Conservation (phyloP, 2,329 filamentous ascomycete genomes). For the Septoria linicola region DNA sequence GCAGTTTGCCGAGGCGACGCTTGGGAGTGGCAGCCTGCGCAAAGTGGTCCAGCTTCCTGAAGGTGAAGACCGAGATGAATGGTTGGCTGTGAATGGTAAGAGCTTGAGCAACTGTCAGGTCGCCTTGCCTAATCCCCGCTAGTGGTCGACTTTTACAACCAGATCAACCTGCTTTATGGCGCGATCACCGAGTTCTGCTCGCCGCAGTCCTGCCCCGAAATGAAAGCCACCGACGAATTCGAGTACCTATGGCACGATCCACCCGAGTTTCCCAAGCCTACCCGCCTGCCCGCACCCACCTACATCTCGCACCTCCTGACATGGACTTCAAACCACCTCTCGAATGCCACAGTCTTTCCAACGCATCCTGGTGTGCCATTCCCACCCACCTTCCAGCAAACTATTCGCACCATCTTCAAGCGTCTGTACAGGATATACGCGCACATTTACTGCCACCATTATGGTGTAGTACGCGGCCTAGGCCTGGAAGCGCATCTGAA, state of each 20-base stretch:
- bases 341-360: conserved; percentile 94
- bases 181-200: conserved; percentile 99
- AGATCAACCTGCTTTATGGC: conserved; percentile 97
- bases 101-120: conserved; percentile 1
- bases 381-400: conserved; percentile 82
- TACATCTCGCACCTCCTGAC: conserved; percentile 98
- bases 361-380: conserved; percentile 74
- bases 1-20: conserved; percentile 95
- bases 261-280: conserved; percentile 90
- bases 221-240: conserved; percentile 99
- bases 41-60: conserved; percentile 97
- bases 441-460: conserved; percentile 97
- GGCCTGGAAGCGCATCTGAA: conserved; percentile 96
- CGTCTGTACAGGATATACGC: conserved; percentile 97
- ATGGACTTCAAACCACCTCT: conserved; percentile 93
- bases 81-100: conserved; percentile 94
- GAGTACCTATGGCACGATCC: conserved; percentile 99
- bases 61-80: conserved; percentile 96
- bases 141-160: conserved; percentile 99
- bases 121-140: conserved; percentile 16
- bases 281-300: conserved; percentile 94
- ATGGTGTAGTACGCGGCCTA: conserved; percentile 91
- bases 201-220: conserved; percentile 92
- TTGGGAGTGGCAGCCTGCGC: conserved; percentile 88
- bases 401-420: conserved; percentile 99